Conservation (phyloP, 805 yeast species). For the Kazachstania africana region DNA sequence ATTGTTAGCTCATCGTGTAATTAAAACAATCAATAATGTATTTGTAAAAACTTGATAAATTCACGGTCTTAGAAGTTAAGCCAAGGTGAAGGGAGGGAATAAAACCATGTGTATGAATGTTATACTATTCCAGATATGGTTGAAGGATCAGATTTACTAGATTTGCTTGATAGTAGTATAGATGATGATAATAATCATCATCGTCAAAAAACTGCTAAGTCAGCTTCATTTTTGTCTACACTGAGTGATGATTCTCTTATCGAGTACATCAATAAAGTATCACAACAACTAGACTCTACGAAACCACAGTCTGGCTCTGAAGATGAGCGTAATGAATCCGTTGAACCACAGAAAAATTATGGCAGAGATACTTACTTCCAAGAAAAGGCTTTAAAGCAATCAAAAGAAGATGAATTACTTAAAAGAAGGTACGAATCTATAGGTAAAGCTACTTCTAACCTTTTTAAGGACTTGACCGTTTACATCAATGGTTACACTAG, state of each 20-base stretch:
- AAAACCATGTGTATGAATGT: no score
- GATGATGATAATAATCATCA: no score
- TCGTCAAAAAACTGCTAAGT: no score
- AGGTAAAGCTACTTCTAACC: constrained; percentile 27
- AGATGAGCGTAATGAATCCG: background rate
- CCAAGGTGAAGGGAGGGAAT: no score
- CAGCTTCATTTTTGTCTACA: constrained; percentile 2
- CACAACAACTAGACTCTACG: constrained; percentile 2
- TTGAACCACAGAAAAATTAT: background rate
- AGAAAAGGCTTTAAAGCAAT: constrained; percentile 3
- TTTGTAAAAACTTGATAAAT: no score
- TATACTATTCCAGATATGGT: no score
- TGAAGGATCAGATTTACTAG: no score
- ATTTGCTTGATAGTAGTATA: no score
- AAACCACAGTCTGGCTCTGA: no score
- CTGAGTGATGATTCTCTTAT: constrained; percentile 15
- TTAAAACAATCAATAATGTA: no score
- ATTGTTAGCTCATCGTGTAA: no score
- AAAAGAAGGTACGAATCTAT: constrained; percentile 8
- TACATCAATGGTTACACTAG: constrained; percentile 83
- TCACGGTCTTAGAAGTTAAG: no score
- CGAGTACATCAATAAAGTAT: constrained; percentile 9
- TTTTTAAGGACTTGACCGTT: constrained; percentile 49
- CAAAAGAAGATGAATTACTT: constrained; percentile 12
- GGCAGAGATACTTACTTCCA: constrained; percentile 15